phyloP scores from a whole-genome alignment of 257 asterid genomes.

The Nicotiana paniculata region DNA sequence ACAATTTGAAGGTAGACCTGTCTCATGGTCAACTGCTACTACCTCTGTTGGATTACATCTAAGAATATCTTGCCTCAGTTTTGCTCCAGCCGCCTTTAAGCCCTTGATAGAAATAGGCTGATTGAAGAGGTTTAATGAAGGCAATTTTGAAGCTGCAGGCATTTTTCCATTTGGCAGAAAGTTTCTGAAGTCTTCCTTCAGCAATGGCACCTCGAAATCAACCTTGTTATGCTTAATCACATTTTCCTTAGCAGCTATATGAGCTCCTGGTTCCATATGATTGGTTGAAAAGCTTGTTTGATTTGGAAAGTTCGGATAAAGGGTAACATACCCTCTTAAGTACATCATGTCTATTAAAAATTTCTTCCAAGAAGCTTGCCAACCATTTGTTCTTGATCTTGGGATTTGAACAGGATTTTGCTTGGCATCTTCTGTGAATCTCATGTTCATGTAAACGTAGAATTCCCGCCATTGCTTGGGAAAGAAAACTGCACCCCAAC shows the following conservation, averaged over 20 bases:
- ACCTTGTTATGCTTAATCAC: conserved; percentile 64
- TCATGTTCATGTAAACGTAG: conserved; percentile 90
- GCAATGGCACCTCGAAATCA: conserved; percentile 83
- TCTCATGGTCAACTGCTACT: conserved; percentile 47
- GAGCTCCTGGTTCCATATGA: conserved; percentile 98
- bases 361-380: conserved; percentile 99
- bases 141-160: conserved; percentile 82
- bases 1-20: conserved; percentile 84
- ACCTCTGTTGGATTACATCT: conserved; percentile 47
- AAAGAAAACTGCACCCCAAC: conserved; percentile 95
- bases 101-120: conserved; percentile 85
- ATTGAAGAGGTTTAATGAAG: conserved; percentile 71
- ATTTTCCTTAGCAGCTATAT: conserved; percentile 81
- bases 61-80: conserved; percentile 69
- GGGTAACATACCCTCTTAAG: conserved; percentile 71
- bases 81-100: conserved; percentile 84
- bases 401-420: conserved; percentile 94
- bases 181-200: conserved; percentile 56
- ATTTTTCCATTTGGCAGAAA: conserved; percentile 66
- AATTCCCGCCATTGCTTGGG: conserved; percentile 96
- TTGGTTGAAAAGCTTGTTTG: conserved; percentile 92
- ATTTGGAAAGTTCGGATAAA: conserved; percentile 83
- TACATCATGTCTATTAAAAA: conserved; percentile 93
- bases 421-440: conserved; percentile 83
- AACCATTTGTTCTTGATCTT: conserved; percentile 88